Conservation (phyloP, 2,329 filamentous ascomycete species). For the Truncatella angustata region DNA sequence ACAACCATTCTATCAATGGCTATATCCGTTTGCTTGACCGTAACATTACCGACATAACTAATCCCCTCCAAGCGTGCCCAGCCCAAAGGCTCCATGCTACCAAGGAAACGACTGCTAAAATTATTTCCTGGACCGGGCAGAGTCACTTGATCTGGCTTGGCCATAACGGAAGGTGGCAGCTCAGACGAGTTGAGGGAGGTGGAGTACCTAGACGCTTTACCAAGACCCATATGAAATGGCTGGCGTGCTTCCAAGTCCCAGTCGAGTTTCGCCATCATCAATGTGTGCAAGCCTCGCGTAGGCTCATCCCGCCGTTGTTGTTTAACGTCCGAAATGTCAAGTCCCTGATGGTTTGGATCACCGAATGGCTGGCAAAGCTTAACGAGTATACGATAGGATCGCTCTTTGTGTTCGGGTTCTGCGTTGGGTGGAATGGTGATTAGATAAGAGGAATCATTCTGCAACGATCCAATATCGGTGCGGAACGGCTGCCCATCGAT, state of each 20-base stretch:
- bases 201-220: not conserved
- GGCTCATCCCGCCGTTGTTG: slow-evolving; percentile 7
- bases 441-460: not conserved
- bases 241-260: slow-evolving; percentile 9
- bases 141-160: too few species aligned
- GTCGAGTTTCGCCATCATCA: slow-evolving; percentile 10
- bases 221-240: slow-evolving; percentile 5
- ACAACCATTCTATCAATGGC: too few species aligned
- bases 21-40: too few species aligned
- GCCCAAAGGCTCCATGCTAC: too few species aligned
- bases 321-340: slow-evolving; percentile 3
- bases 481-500: not conserved
- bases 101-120: too few species aligned
- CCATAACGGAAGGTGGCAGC: too few species aligned
- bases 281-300: not conserved
- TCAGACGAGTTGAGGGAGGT: not conserved
- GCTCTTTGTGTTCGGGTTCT: not conserved
- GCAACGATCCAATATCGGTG: not conserved
- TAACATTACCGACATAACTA: too few species aligned
- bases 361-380: slow-evolving; percentile 13
- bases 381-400: not conserved
- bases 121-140: too few species aligned
- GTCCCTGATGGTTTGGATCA: not conserved
- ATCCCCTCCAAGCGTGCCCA: too few species aligned
- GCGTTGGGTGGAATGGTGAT: slow-evolving; percentile 2